A percentile compares a stretch with the other conserved stretches of the same genome.
Conservation (phyloP, 331 rosid genomes). For the Malus hybrid region DNA sequence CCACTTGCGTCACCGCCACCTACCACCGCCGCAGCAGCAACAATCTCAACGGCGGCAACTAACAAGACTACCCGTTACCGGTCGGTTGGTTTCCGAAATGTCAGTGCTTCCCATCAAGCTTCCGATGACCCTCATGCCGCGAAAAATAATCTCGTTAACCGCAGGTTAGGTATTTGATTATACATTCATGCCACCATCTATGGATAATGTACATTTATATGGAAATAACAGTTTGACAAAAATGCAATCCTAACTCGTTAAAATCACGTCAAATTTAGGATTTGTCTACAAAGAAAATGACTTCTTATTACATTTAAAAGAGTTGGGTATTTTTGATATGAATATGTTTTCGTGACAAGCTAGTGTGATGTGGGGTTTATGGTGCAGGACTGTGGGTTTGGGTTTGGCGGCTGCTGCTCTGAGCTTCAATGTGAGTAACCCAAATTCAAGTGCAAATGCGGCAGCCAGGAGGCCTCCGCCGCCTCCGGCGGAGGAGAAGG, state of each 20-base stretch:
- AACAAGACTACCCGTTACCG: conserved; percentile 8
- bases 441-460: conserved; percentile 47
- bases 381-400: conserved; percentile 42
- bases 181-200: background rate
- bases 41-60: conserved; percentile 17
- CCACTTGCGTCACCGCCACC: conserved; percentile 38
- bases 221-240: no score
- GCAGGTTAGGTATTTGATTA: conserved; percentile 21
- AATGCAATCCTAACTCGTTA: no score
- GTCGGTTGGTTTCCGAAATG: conserved; percentile 5
- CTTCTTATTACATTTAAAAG: no score
- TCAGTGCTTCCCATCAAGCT: conserved; percentile 23
- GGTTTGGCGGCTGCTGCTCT: conserved; percentile 39
- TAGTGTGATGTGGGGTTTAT: background rate
- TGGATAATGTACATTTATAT: no score
- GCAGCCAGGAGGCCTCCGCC: conserved; percentile 76
- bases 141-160: background rate
- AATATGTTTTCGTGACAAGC: no score
- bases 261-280: no score
- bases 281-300: no score
- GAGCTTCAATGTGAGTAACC: conserved; percentile 26
- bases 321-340: no score
- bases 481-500: conserved; percentile 44
- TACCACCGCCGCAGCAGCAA: conserved; percentile 15
- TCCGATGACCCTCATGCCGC: background rate